phyloP scores from a whole-genome alignment of 495 filamentous ascomycete species.

The Xylaria scruposa region DNA sequence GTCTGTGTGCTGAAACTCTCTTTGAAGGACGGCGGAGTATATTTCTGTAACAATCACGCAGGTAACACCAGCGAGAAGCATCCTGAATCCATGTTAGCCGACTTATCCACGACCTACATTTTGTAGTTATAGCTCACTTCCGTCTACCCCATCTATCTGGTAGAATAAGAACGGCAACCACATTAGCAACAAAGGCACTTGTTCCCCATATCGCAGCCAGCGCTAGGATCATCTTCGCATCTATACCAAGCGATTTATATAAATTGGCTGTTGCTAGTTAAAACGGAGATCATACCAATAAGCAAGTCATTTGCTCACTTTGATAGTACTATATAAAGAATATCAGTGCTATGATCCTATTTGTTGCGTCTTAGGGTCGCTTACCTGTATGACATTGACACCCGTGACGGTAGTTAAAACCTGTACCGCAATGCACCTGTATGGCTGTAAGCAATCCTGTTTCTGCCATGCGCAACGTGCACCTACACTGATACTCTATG shows the following conservation, averaged over 20 bases:
- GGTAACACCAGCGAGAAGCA: constrained; percentile 59
- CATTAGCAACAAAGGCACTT: constrained; percentile 60
- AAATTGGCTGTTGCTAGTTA: constrained; percentile 43
- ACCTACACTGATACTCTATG: constrained; percentile 54
- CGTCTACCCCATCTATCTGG: constrained; percentile 68
- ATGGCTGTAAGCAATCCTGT: background rate
- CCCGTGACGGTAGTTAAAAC: constrained; percentile 65
- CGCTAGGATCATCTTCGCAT: constrained; percentile 57
- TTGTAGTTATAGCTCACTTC: constrained; percentile 46
- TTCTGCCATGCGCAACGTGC: background rate
- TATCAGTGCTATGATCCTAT: background rate
- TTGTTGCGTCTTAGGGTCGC: background rate
- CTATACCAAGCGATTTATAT: constrained; percentile 64
- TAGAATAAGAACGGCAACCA: constrained; percentile 58
- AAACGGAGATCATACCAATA: background rate
- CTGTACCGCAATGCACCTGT: constrained; percentile 59
- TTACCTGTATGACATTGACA: constrained; percentile 46
- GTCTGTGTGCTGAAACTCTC: constrained; percentile 59
- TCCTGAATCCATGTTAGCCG: constrained; percentile 30
- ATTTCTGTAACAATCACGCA: constrained; percentile 63
- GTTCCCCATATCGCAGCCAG: constrained; percentile 65
- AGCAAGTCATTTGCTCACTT: background rate
- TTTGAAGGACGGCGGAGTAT: constrained; percentile 66
- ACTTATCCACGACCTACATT: background rate
- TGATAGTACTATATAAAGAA: constrained; percentile 3